A percentile compares a stretch with the other conserved stretches of the same genome.
Conservation (phyloP, 176 grass and related monocot species). For the Triticum timopheevii region DNA sequence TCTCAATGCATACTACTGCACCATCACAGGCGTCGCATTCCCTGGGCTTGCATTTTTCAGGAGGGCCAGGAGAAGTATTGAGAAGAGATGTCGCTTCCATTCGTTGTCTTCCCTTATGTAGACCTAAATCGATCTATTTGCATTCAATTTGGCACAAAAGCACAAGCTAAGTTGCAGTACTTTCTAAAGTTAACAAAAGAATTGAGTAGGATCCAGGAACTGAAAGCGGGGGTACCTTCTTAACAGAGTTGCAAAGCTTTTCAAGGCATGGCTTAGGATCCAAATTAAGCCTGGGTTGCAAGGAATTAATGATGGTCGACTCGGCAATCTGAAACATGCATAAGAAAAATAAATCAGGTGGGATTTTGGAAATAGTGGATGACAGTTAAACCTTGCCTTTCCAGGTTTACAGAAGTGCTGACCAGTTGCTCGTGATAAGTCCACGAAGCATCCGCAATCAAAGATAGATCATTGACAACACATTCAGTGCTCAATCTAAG, state of each 20-base stretch:
- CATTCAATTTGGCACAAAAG: slow-evolving; percentile 17
- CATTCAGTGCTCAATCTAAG: slow-evolving; percentile 49
- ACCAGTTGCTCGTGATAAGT: slow-evolving; percentile 55
- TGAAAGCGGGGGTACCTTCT: slow-evolving; percentile 33
- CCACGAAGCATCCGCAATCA: slow-evolving; percentile 46
- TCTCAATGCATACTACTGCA: background rate
- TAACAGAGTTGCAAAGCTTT: slow-evolving; percentile 35
- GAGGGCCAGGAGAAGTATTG: slow-evolving; percentile 9
- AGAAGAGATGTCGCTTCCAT: background rate
- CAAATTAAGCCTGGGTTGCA: slow-evolving; percentile 63
- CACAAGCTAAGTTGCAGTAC: background rate
- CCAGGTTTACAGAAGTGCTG: slow-evolving; percentile 16
- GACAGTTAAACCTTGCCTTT: background rate
- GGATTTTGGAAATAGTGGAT: slow-evolving; percentile 7
- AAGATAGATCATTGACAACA: slow-evolving; percentile 43
- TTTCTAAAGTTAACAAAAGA: slow-evolving; percentile 8
- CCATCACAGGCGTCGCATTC: slow-evolving; percentile 7
- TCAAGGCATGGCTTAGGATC: slow-evolving; percentile 44
- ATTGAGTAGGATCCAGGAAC: slow-evolving; percentile 12
- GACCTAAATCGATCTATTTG: slow-evolving; percentile 41
- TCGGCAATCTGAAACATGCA: slow-evolving; percentile 44
- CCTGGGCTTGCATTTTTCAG: slow-evolving; percentile 28
- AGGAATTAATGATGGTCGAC: slow-evolving; percentile 34
- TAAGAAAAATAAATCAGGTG: background rate
- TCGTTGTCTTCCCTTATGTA: slow-evolving; percentile 6